These are phyloP conservation scores for Peronospora farinosa DNA, from an alignment of 352 stramenopile species.

Conservation along the genomic window DNA sequence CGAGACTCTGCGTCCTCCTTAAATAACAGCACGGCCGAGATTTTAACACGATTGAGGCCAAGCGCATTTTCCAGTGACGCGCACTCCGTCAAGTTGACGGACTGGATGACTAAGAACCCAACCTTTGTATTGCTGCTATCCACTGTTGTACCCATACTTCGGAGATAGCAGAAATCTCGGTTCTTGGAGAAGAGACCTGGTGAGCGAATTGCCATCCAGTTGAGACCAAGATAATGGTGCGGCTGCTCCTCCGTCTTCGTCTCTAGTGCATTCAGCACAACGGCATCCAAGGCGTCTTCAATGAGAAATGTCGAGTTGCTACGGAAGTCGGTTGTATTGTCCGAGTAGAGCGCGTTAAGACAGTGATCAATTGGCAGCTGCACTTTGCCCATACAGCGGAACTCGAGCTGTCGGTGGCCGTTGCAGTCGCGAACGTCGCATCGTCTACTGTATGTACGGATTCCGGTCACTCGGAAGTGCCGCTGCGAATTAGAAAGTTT, in stretches of 20 bases:
- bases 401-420: constrained; percentile 39
- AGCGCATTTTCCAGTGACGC: constrained; percentile 41
- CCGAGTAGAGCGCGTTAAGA: constrained; percentile 53
- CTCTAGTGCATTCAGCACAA: constrained; percentile 49
- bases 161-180: constrained; percentile 53
- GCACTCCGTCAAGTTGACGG: constrained; percentile 51
- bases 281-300: constrained; percentile 52
- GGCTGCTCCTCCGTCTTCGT: constrained; percentile 33
- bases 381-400: constrained; percentile 59
- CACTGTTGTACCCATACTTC: constrained; percentile 42
- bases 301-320: constrained; percentile 50
- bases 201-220: constrained; percentile 47
- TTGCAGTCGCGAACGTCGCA: constrained; percentile 32
- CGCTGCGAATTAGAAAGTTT: constrained; percentile 63
- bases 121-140: constrained; percentile 42
- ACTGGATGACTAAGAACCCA: constrained; percentile 53
- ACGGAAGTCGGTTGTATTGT: constrained; percentile 53
- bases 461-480: constrained; percentile 59
- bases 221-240: constrained; percentile 59
- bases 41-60: constrained; percentile 43
- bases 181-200: constrained; percentile 52
- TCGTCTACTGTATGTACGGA: constrained; percentile 51
- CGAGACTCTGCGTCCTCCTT: constrained; percentile 36
- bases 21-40: constrained; percentile 57
- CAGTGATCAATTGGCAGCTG: constrained; percentile 39